A percentile compares a stretch with the other conserved stretches of the same genome.
phyloP scores from a whole-genome alignment of 176 grass and related monocot species.

The Bromus sterilis region DNA sequence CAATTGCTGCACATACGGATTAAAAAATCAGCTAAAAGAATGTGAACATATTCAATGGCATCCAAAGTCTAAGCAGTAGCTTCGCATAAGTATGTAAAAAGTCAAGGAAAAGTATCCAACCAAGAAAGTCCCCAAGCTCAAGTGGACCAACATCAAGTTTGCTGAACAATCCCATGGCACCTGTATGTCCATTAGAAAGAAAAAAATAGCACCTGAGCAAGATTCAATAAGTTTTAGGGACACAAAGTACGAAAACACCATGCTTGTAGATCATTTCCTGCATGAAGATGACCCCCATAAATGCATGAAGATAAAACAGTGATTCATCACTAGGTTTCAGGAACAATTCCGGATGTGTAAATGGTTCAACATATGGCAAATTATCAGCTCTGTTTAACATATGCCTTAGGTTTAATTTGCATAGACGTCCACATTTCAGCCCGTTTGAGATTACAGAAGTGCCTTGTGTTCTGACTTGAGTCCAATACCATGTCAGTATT shows the following conservation, averaged over 20 bases:
- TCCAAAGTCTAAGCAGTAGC: background rate
- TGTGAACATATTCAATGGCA: conserved; percentile 10
- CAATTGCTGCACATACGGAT: conserved; percentile 59
- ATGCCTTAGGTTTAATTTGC: background rate
- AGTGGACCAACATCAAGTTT: conserved; percentile 70
- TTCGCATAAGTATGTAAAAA: background rate
- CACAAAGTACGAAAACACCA: conserved; percentile 5
- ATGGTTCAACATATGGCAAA: background rate
- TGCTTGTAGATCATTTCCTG: background rate
- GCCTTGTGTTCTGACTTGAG: background rate
- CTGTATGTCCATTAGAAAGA: conserved; percentile 31
- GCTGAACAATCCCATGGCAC: conserved; percentile 72
- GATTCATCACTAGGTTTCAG: background rate
- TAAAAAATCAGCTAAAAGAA: conserved; percentile 21
- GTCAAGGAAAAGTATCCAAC: conserved; percentile 34
- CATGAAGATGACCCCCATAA: conserved; percentile 13
- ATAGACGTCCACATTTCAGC: background rate
- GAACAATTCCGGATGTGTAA: background rate
- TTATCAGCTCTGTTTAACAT: conserved; percentile 14
- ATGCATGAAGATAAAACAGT: conserved; percentile 3
- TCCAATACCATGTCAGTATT: background rate
- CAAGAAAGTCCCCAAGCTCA: conserved; percentile 80
- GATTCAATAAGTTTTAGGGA: conserved; percentile 8
- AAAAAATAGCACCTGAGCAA: conserved; percentile 11
- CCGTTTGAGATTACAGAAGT: background rate